Base-by-base conservation (phyloP, 2,329 filamentous ascomycete species). In the Colletotrichum orchidophilum region DNA sequence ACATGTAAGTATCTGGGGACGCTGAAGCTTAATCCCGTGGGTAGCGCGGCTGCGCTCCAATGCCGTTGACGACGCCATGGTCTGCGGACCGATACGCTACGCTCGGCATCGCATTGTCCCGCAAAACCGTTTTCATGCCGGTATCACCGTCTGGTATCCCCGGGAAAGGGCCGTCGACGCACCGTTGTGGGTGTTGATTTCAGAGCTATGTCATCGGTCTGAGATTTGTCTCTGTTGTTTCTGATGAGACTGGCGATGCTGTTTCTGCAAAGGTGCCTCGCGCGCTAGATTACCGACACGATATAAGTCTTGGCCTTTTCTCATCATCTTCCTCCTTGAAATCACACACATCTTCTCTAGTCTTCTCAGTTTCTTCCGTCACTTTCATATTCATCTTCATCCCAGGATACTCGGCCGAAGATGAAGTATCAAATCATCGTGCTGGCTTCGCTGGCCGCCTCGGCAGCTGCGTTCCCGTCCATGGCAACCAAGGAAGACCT, bases 381-480 rank as follows among this genome's bases (percentile, higher is more conserved):
- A 15, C 18, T 39, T 39, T 8, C n/a, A 9, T 18, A 15, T 6
- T n/a, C 33, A 8, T 13, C 3, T 24, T 11, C 21, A 24, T 12
- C 8, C n/a, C n/a, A n/a, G n/a, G n/a, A n/a, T n/a, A n/a, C 35
- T 15, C 18, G 18, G 15, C 18, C 29, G n/a, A 62, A 58, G 3
- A 71, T 71, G 68, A 71, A 27, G 33, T 35, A 46, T 39, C 63
- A 49, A 3, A 13, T 24, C 5, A 46, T 39, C 1, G 3, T 63
- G 4, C n/a, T 59, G 29, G 52, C 58, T 7, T 58, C 33, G 13
- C 27, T 71, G 9, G 63, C 52, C 42, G 49, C 68, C 11, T 63
- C 64, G 15, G 63, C 39, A 18, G 33, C 52, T 11, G 63, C 68
- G 2, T 71, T 71, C 18, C 68, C 68, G 6, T 71, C 68, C 4